These are phyloP conservation scores for Citrus trifoliata DNA, from an alignment of 345 rosid genomes.

Conservation along the genomic window DNA sequence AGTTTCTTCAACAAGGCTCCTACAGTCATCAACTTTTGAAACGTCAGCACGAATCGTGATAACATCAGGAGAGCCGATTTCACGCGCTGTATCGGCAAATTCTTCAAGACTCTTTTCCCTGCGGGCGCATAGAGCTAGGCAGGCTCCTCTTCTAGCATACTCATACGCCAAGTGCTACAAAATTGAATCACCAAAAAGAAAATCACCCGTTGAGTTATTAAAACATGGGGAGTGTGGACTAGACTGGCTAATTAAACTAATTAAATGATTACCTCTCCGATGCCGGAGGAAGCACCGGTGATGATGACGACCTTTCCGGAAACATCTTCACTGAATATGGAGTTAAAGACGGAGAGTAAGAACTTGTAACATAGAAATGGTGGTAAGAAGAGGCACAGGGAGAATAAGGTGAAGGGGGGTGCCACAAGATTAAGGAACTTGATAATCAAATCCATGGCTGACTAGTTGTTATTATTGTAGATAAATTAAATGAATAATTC, in stretches of 20 bases:
- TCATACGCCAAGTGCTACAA: slow-evolving; percentile 55
- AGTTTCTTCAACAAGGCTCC: slow-evolving; percentile 41
- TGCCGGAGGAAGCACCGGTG: slow-evolving; percentile 69
- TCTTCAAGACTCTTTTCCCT: slow-evolving; percentile 38
- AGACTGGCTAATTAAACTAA: neutral
- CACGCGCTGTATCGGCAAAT: slow-evolving; percentile 42
- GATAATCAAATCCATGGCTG: slow-evolving; percentile 41
- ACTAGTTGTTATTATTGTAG: no score
- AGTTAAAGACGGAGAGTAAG: slow-evolving; percentile 24
- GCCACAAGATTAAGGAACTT: slow-evolving; percentile 44
- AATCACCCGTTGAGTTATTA: neutral
- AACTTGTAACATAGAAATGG: slow-evolving; percentile 41
- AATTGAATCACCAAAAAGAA: neutral
- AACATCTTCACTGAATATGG: slow-evolving; percentile 38
- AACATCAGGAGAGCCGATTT: slow-evolving; percentile 51
- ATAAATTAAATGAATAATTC: no score
- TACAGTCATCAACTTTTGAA: slow-evolving; percentile 50
- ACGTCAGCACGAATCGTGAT: slow-evolving; percentile 43
- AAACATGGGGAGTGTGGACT: neutral
- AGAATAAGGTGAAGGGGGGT: slow-evolving; percentile 49
- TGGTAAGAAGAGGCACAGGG: slow-evolving; percentile 44
- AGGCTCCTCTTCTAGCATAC: slow-evolving; percentile 55
- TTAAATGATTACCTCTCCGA: slow-evolving; percentile 49
- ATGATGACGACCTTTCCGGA: slow-evolving; percentile 54
- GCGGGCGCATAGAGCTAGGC: slow-evolving; percentile 43